phyloP scores from a whole-genome alignment of 73 alveolate species.

The Paramecium tetraurelia region DNA sequence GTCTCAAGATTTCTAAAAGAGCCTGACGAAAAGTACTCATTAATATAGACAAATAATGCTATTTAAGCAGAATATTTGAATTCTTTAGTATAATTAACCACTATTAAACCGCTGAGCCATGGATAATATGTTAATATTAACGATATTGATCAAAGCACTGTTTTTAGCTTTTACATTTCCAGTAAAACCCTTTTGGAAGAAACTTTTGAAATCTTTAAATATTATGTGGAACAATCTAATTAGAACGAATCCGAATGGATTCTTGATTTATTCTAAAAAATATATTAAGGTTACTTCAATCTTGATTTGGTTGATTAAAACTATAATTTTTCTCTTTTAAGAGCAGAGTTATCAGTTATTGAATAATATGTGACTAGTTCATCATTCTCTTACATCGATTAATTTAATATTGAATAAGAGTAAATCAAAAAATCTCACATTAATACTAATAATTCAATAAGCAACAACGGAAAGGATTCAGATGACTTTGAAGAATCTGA shows the following conservation, averaged over 20 bases:
- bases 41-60: not conserved
- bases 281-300: constrained; percentile 2
- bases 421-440: not conserved
- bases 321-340: not conserved
- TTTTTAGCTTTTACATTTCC: not conserved
- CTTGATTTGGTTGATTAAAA: not conserved
- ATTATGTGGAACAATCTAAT: not conserved
- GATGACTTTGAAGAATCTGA: constrained; percentile 14
- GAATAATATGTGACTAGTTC: constrained; percentile 1
- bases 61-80: not conserved
- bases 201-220: constrained; percentile 11
- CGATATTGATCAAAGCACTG: not conserved
- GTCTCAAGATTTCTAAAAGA: constrained; percentile 18
- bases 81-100: constrained; percentile 2
- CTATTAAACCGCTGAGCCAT: constrained; percentile 22
- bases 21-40: not conserved
- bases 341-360: not conserved
- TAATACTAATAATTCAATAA: not conserved
- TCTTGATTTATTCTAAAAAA: not conserved
- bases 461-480: not conserved
- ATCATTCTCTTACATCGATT: not conserved
- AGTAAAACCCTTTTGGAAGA: not conserved
- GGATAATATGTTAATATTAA: not conserved
- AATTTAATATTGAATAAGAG: not conserved
- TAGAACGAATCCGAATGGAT: not conserved